Evolutionary conservation across 176 grass and related monocot genomes (phyloP).

Genomic region (bread wheat (Triticum aestivum)): DNA sequence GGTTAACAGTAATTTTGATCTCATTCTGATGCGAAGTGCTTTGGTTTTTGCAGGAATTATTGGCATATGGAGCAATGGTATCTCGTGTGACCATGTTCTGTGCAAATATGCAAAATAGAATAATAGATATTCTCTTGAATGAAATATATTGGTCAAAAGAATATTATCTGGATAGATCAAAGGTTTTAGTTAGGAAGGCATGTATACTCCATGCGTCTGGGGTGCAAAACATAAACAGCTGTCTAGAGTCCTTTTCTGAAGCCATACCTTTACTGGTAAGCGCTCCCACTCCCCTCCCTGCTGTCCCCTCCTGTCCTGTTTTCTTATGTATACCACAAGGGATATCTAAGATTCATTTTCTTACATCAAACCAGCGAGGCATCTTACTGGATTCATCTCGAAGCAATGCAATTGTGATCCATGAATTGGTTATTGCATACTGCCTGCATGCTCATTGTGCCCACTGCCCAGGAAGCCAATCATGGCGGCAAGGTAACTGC

Average conservation of each 20-base stretch:
- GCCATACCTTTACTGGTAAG: conserved; percentile 87
- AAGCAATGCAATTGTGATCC: conserved; percentile 19
- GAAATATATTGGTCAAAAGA: conserved; percentile 65
- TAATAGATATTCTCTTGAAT: conserved; percentile 66
- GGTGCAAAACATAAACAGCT: conserved; percentile 41
- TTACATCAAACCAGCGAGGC: conserved; percentile 37
- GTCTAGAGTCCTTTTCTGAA: conserved; percentile 64
- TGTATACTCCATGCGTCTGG: conserved; percentile 47
- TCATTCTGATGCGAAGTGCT: conserved; percentile 1
- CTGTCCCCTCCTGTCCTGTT: neutral
- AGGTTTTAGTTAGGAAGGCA: conserved; percentile 68
- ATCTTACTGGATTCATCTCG: conserved; percentile 37
- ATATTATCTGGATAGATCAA: conserved; percentile 59
- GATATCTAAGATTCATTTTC: conserved; percentile 24
- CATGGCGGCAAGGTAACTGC: conserved; percentile 47
- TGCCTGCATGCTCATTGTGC: conserved; percentile 80
- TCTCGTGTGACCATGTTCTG: conserved; percentile 33
- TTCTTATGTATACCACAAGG: neutral
- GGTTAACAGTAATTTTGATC: neutral
- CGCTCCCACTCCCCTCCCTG: neutral
- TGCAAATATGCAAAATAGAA: conserved; percentile 60
- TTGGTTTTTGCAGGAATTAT: conserved; percentile 57
- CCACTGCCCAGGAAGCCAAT: conserved; percentile 75
- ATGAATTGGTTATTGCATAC: conserved; percentile 67
- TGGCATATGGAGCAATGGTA: conserved; percentile 53